These are phyloP conservation scores for Plantago lanceolata DNA, from an alignment of 305 asterid species.

Conservation along the genomic window DNA sequence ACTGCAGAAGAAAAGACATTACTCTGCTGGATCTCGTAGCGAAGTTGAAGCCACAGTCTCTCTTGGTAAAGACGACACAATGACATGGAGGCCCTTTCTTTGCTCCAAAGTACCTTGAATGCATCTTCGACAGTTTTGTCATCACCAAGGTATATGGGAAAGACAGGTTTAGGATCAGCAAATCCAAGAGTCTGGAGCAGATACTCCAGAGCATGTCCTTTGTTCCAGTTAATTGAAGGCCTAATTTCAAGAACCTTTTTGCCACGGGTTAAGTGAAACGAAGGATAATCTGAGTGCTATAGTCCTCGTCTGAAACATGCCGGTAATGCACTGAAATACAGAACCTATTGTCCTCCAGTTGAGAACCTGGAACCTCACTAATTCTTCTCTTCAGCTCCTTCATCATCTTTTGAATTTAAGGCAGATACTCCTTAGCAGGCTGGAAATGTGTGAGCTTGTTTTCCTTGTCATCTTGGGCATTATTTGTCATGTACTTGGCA, in stretches of 20 bases:
- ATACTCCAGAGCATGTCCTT: slow-evolving; percentile 69
- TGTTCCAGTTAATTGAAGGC: slow-evolving; percentile 80
- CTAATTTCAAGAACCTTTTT: slow-evolving; percentile 74
- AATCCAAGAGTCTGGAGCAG: slow-evolving; percentile 63
- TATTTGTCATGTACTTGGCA: slow-evolving; percentile 39
- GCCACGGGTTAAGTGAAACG: slow-evolving; percentile 61
- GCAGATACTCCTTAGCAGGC: slow-evolving; percentile 73
- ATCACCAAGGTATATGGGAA: slow-evolving; percentile 73
- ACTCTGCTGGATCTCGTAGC: slow-evolving; percentile 59
- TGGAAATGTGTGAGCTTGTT: slow-evolving; percentile 57
- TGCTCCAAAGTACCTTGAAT: slow-evolving; percentile 53
- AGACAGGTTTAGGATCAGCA: slow-evolving; percentile 36
- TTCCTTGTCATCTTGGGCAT: slow-evolving; percentile 45
- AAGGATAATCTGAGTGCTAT: slow-evolving; percentile 30
- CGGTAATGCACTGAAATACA: slow-evolving; percentile 84
- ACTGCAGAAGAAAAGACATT: slow-evolving; percentile 37
- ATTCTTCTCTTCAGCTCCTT: slow-evolving; percentile 42
- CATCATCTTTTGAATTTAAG: slow-evolving; percentile 45
- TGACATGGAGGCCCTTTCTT: slow-evolving; percentile 55
- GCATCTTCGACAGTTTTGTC: slow-evolving; percentile 93
- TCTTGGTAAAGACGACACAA: slow-evolving; percentile 58
- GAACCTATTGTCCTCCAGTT: slow-evolving; percentile 74
- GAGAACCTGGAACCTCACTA: slow-evolving; percentile 48
- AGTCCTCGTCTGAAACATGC: slow-evolving; percentile 61
- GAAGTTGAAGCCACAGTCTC: slow-evolving; percentile 63